Evolutionary conservation across 805 yeast species (phyloP).

Genomic region (Saccharomycopsis synnaedendra): DNA sequence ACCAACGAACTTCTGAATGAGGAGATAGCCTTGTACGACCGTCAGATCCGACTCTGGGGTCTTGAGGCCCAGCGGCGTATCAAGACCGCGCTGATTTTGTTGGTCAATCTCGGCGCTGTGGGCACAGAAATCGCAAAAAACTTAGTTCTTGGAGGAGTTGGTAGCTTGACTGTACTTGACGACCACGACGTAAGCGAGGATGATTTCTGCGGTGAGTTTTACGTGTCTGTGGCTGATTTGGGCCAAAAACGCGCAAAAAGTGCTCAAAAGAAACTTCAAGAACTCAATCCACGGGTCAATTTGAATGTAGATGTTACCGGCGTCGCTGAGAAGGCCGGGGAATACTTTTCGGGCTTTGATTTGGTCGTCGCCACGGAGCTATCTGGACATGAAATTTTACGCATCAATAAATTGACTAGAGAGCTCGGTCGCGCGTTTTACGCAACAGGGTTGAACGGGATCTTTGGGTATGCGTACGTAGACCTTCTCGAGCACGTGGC

Average conservation of each 20-base stretch:
- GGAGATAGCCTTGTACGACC: slow-evolving; percentile 84
- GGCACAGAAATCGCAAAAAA: slow-evolving; percentile 81
- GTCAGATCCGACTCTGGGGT: slow-evolving; percentile 96
- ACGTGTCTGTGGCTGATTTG: slow-evolving; percentile 42
- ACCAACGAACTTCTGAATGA: slow-evolving; percentile 32
- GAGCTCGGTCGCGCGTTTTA: slow-evolving; percentile 51
- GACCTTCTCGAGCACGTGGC: slow-evolving; percentile 64
- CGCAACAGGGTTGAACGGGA: slow-evolving; percentile 59
- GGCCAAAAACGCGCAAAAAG: slow-evolving; percentile 48
- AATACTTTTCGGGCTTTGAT: slow-evolving; percentile 46
- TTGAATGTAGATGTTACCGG: slow-evolving; percentile 31
- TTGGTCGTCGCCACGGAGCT: slow-evolving; percentile 70
- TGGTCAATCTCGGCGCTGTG: slow-evolving; percentile 64
- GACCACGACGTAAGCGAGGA: slow-evolving; percentile 37
- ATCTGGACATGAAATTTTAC: slow-evolving; percentile 26
- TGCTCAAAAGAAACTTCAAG: slow-evolving; percentile 45
- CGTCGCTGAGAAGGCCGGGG: slow-evolving; percentile 18
- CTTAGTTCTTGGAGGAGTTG: slow-evolving; percentile 80
- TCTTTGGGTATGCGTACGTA: slow-evolving; percentile 70
- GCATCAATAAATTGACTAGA: slow-evolving; percentile 49
- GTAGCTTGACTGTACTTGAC: slow-evolving; percentile 64
- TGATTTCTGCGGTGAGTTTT: slow-evolving; percentile 69
- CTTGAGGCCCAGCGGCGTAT: slow-evolving; percentile 76
- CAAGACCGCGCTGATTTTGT: slow-evolving; percentile 57
- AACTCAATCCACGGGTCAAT: slow-evolving; percentile 71